Percentiles rank a stretch among this genome's conserved stretches.
Conservation (phyloP, 2,329 filamentous ascomycete genomes). For the Neopestalotiopsis rosae region DNA sequence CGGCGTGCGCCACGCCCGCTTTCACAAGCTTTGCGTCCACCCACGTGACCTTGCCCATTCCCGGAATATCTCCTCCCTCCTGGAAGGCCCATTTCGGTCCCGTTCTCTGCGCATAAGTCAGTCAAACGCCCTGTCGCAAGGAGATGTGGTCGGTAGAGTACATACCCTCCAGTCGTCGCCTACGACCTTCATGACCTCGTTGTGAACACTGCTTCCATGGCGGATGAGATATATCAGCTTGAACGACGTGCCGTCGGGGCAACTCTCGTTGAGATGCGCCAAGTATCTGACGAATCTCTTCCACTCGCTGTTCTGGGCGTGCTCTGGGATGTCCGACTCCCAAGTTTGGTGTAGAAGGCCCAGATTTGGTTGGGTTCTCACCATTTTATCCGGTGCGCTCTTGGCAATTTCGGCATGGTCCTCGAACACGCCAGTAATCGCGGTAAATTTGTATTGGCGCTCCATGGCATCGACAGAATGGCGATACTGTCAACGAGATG, state of each 20-base stretch:
- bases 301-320: background rate
- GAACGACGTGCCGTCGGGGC: conserved; percentile 19
- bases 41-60: conserved; percentile 18
- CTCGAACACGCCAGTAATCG: conserved; percentile 7
- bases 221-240: conserved; percentile 25
- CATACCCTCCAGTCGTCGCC: conserved; percentile 19
- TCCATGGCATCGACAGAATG: no score
- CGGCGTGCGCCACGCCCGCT: conserved; percentile 19
- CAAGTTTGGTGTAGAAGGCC: background rate
- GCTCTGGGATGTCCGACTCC: background rate
- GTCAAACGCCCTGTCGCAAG: no score
- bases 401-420: background rate
- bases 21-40: conserved; percentile 22
- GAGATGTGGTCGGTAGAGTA: background rate
- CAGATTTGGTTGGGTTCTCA: background rate
- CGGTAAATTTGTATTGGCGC: conserved; percentile 7
- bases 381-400: background rate
- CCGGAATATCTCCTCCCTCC: background rate
- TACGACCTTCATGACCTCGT: conserved; percentile 23
- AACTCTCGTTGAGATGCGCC: conserved; percentile 14
- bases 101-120: background rate
- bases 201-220: conserved; percentile 23
- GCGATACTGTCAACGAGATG: no score
- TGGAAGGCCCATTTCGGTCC: background rate
- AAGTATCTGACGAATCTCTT: conserved; percentile 18